Evolutionary conservation across 2,329 filamentous ascomycete genomes (phyloP).

Genomic region (Corinectria fuckeliana): DNA sequence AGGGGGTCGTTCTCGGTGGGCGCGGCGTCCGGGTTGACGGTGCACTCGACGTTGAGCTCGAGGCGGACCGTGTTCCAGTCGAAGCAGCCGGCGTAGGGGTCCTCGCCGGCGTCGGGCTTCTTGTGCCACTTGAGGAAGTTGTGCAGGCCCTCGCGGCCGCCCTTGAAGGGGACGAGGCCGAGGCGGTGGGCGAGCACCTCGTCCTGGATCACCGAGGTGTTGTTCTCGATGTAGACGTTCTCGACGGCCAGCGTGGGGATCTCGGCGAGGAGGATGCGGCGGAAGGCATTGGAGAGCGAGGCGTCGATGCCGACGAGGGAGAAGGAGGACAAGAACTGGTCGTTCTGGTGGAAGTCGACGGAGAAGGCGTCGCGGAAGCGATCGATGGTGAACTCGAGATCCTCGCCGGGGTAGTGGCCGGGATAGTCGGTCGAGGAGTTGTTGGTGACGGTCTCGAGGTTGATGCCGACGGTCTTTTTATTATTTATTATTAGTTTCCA

Average conservation of each 20-base stretch:
- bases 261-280: conserved; percentile 93
- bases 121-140: conserved; percentile 83
- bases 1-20: conserved; percentile 79
- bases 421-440: conserved; percentile 92
- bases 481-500: no score
- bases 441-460: conserved; percentile 88
- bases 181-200: conserved; percentile 92
- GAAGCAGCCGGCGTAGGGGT: conserved; percentile 63
- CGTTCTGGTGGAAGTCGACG: conserved; percentile 85
- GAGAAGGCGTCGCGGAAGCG: conserved; percentile 74
- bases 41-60: conserved; percentile 79
- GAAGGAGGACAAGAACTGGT: conserved; percentile 79
- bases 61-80: conserved; percentile 91
- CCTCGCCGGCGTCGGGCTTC: conserved; percentile 70
- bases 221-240: conserved; percentile 91
- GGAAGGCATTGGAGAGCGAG: conserved; percentile 94
- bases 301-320: conserved; percentile 92
- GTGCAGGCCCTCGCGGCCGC: conserved; percentile 74
- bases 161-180: conserved; percentile 88
- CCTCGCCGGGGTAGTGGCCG: conserved; percentile 87
- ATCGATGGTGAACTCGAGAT: conserved; percentile 78
- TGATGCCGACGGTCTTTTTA: conserved; percentile 83
- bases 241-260: conserved; percentile 95
- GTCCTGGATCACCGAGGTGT: conserved; percentile 97
- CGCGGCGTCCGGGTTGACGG: conserved; percentile 74